Percentiles rank a stretch among this genome's conserved stretches.
These are phyloP conservation scores for Thalassiosira livingstoniorum DNA, from an alignment of 352 stramenopile genomes.

Conservation along the genomic window DNA sequence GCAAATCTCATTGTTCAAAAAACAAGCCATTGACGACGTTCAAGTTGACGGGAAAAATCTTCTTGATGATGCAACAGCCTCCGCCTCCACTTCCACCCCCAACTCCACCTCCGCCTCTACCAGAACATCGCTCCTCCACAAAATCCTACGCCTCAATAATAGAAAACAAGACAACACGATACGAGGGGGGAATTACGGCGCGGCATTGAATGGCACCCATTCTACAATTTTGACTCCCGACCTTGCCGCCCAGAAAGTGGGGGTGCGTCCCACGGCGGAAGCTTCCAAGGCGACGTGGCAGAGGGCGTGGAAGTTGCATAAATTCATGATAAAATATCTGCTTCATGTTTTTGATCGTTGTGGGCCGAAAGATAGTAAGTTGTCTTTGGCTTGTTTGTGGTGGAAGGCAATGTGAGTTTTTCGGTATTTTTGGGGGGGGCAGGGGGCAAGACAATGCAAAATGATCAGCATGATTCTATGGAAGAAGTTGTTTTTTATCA, in stretches of 20 bases:
- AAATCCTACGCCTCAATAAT: neutral
- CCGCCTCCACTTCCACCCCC: neutral
- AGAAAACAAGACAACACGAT: neutral
- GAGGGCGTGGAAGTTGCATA: conserved; percentile 54
- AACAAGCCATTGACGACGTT: too few relatives aligned
- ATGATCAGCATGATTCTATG: too few relatives aligned
- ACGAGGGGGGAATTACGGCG: conserved; percentile 25
- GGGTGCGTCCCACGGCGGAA: conserved; percentile 46
- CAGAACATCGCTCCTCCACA: neutral
- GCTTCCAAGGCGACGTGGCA: conserved; percentile 50
- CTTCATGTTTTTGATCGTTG: conserved; percentile 44
- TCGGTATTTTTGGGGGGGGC: too few relatives aligned
- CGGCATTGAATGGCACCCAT: conserved; percentile 48
- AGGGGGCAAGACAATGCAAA: too few relatives aligned
- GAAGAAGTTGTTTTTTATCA: too few relatives aligned
- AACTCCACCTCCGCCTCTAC: neutral
- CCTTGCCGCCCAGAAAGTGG: conserved; percentile 30
- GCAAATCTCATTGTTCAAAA: too few relatives aligned
- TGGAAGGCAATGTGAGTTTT: conserved; percentile 57
- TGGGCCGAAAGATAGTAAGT: conserved; percentile 44
- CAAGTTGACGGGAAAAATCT: conserved; percentile 1
- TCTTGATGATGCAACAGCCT: neutral
- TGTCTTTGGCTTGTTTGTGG: conserved; percentile 59
- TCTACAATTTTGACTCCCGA: conserved; percentile 60
- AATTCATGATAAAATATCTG: conserved; percentile 34